phyloP scores from a whole-genome alignment of 495 filamentous ascomycete genomes.

The Astrocystis sublimbata region DNA sequence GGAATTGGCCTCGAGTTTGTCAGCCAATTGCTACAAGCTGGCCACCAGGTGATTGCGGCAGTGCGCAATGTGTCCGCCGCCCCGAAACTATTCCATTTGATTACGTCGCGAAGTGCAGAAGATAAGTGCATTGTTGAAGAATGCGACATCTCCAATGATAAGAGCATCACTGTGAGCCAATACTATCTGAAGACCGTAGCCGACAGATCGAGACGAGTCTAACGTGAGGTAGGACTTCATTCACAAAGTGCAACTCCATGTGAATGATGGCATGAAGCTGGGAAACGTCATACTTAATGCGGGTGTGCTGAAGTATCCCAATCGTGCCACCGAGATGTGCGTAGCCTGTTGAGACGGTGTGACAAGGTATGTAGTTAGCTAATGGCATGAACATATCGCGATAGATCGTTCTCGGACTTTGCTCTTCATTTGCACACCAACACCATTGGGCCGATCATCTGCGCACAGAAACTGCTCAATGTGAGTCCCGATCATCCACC shows the following conservation, averaged over 20 bases:
- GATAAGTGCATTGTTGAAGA: conserved; percentile 46
- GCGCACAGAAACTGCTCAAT: conserved; percentile 52
- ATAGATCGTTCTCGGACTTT: conserved; percentile 53
- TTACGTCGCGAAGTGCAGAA: conserved; percentile 34
- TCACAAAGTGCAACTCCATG: conserved; percentile 25
- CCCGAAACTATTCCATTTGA: conserved; percentile 43
- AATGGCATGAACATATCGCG: neutral
- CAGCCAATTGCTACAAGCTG: conserved; percentile 47
- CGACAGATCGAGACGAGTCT: neutral
- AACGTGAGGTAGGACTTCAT: conserved; percentile 10
- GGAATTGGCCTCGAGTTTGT: conserved; percentile 61
- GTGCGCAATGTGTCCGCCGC: conserved; percentile 46
- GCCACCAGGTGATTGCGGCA: conserved; percentile 54
- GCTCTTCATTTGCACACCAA: conserved; percentile 58
- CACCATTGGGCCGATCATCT: conserved; percentile 58
- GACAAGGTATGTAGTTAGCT: neutral
- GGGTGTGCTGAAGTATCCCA: conserved; percentile 59
- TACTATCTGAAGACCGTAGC: conserved; percentile 2
- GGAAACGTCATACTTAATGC: conserved; percentile 58
- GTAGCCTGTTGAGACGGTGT: conserved; percentile 17
- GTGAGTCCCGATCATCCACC: conserved; percentile 40
- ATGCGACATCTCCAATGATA: conserved; percentile 51
- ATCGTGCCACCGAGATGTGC: conserved; percentile 57
- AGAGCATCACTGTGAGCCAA: conserved; percentile 52
- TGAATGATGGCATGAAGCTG: conserved; percentile 37